A percentile compares a stretch with the other conserved stretches of the same genome.
phyloP scores from a whole-genome alignment of 1,284 basidiomycete species.

The Ganoderma sinense region DNA sequence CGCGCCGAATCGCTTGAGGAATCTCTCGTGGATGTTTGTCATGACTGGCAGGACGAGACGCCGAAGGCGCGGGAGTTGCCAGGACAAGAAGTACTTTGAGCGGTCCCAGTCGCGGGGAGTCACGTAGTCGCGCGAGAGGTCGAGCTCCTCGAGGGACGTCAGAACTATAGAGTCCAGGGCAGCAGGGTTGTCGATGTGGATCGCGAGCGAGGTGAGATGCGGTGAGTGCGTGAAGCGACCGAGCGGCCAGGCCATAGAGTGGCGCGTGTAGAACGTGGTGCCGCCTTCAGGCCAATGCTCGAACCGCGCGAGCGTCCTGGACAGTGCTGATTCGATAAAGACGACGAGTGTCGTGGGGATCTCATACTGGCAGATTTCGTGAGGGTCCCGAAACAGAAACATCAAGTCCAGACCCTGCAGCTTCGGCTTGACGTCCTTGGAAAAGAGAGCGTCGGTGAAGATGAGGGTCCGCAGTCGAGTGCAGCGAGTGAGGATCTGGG shows the following conservation, averaged over 20 bases:
- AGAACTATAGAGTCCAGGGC: slow-evolving; percentile 3
- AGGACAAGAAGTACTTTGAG: slow-evolving; percentile 9
- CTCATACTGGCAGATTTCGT: background rate
- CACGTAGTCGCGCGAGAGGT: slow-evolving; percentile 21
- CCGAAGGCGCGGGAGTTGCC: slow-evolving; percentile 17
- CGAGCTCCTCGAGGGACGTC: slow-evolving; percentile 15
- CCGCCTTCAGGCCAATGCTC: slow-evolving; percentile 21
- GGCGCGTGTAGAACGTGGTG: background rate
- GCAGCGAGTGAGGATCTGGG: slow-evolving; percentile 17
- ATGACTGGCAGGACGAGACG: slow-evolving; percentile 17
- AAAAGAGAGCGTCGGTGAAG: slow-evolving; percentile 20
- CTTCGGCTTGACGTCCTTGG: slow-evolving; percentile 8
- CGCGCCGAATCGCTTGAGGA: slow-evolving; percentile 14
- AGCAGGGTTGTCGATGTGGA: slow-evolving; percentile 19
- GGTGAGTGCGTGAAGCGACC: background rate
- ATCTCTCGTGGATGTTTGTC: slow-evolving; percentile 11
- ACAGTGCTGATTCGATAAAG: background rate
- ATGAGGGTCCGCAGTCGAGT: slow-evolving; percentile 11
- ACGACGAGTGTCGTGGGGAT: slow-evolving; percentile 4
- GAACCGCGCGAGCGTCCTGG: slow-evolving; percentile 13
- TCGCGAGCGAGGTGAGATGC: slow-evolving; percentile 12
- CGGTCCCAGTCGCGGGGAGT: background rate
- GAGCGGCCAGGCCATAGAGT: slow-evolving; percentile 17
- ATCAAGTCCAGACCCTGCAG: background rate
- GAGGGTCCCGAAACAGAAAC: background rate